Conservation (phyloP, 371 early-diverging fungal genomes). For the Mucor saturninus region DNA sequence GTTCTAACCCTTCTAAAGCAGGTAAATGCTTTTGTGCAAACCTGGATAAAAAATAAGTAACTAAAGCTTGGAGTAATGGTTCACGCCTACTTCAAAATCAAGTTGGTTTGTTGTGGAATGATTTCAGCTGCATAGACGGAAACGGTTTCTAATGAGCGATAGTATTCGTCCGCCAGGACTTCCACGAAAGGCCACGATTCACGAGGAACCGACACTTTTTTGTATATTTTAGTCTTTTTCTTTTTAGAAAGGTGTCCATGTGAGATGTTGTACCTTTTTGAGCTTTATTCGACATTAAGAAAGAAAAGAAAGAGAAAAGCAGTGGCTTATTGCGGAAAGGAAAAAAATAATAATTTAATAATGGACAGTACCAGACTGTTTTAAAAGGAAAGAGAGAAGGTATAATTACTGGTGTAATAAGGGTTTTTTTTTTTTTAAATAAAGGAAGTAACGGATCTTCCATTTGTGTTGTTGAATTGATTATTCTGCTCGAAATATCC, state of each 20-base stretch:
- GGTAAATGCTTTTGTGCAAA: constrained; percentile 49
- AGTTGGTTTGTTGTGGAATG: constrained; percentile 46
- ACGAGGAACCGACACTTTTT: constrained; percentile 23
- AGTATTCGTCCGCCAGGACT: constrained; percentile 45
- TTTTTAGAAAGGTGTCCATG: neutral
- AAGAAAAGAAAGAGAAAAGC: neutral
- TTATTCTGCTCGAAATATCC: constrained; percentile 2
- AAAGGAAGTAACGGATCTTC: constrained; percentile 2
- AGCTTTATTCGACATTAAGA: neutral
- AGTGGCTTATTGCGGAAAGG: neutral
- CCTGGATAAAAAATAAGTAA: constrained; percentile 22
- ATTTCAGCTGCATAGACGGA: constrained; percentile 46
- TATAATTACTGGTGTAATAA: neutral
- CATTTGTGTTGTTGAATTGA: neutral
- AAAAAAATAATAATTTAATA: neutral
- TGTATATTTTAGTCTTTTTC: neutral
- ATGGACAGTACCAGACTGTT: constrained; percentile 4
- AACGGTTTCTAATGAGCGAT: constrained; percentile 41
- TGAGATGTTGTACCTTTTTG: neutral
- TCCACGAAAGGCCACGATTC: constrained; percentile 51
- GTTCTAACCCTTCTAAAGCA: constrained; percentile 42
- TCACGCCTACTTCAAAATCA: constrained; percentile 43
- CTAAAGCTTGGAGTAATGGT: neutral
- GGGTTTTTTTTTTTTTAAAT: neutral
- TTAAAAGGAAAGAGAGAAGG: neutral